These are phyloP conservation scores for Seminavis robusta DNA, from an alignment of 108 stramenopile species.

Conservation along the genomic window DNA sequence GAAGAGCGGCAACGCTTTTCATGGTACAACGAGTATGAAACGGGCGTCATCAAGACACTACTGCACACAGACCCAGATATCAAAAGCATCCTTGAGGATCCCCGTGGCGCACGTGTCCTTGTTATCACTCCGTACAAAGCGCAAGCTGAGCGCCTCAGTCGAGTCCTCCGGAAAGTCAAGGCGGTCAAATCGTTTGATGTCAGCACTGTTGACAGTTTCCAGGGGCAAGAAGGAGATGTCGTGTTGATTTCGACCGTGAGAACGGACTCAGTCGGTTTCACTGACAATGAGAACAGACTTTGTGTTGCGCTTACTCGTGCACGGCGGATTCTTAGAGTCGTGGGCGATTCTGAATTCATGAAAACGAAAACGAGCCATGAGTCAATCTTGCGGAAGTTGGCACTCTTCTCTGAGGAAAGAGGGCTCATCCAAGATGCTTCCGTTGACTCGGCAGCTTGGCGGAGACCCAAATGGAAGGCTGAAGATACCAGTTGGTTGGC, in stretches of 20 bases:
- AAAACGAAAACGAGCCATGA: neutral
- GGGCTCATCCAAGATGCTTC: neutral
- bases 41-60: constrained; percentile 13
- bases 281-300: constrained; percentile 80
- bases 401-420: neutral
- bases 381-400: neutral
- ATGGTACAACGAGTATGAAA: constrained; percentile 28
- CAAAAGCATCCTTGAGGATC: constrained; percentile 25
- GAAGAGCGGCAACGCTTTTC: constrained; percentile 39
- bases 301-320: constrained; percentile 86
- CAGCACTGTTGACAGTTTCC: constrained; percentile 77
- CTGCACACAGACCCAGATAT: constrained; percentile 14
- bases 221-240: constrained; percentile 69
- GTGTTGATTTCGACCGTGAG: constrained; percentile 65
- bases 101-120: constrained; percentile 37
- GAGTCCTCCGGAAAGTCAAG: constrained; percentile 24
- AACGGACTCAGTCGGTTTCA: constrained; percentile 74
- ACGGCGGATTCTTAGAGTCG: constrained; percentile 37
- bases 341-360: constrained; percentile 4
- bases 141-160: constrained; percentile 41
- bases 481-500: constrained; percentile 5
- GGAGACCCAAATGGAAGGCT: constrained; percentile 3
- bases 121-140: constrained; percentile 76
- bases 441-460: constrained; percentile 4
- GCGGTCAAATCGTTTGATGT: constrained; percentile 33